Base-by-base conservation (phyloP, 1,284 basidiomycete species). In the Puccinia polysora region DNA sequence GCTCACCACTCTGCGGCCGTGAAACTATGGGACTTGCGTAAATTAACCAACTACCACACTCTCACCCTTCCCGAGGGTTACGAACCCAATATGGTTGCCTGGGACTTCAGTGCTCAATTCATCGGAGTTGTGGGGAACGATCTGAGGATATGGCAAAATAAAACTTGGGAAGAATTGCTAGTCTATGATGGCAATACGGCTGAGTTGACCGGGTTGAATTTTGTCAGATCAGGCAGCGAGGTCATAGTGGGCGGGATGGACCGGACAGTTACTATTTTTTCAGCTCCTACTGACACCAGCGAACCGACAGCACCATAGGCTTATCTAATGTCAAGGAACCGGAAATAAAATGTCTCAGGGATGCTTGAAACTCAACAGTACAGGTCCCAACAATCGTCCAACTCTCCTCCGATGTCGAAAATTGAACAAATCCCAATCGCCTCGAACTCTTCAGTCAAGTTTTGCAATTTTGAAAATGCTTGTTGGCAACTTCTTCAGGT, bases 1-100 rank as follows among this genome's bases (percentile, higher is more conserved):
- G 85, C 86, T 76, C 85, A 86, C 18, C 73, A 78, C 28, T 82
- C 84, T 43, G 86, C 88, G 15, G 52, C 68, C 18, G 87, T 95
- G 73, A 89, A 91, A 71, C 85, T 98, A 72, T 96, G 94, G 88
- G 96, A 98, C 81, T 83, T 98, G 73, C 88, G 96, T 75, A 97
- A 97, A 81, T 87, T 87, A 79, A 87, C 86, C 80, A 74, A 56
- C 75, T 73, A 78, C 76, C 75, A 81, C 71, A 84, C 85, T 20
- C 86, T 94, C 77, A 77, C 84, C 58, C 82, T 90, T 34, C 86
- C 88, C 73, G 87, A 89, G 76, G 82, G 84, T 76, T 87, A 75
- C 68, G 45, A 58, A 55, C 10, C 73, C 67, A 87, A 87, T 80
- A 88, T 87, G 77, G 89, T 97, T 55, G 74, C 83, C 56, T 97